Percentiles rank a stretch among this genome's conserved stretches.
Conservation (phyloP, 495 filamentous ascomycete species). For the Pyrenopolyporus hunteri region DNA sequence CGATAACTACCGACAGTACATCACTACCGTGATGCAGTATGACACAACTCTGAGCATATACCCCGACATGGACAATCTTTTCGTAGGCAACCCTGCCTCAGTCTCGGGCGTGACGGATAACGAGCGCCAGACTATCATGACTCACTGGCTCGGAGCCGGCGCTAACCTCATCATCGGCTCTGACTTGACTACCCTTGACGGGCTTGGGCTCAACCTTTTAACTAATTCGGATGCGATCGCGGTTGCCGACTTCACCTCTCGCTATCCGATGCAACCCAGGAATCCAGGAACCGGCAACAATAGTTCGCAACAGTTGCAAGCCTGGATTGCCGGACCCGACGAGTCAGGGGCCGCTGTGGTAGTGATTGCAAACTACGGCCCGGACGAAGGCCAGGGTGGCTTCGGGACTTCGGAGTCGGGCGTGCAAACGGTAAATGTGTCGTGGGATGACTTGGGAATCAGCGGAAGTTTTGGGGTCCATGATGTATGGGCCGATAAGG, state of each 20-base stretch:
- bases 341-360: constrained; percentile 30
- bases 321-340: constrained; percentile 43
- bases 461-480: constrained; percentile 26
- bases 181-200: constrained; percentile 39
- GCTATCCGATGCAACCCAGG: constrained; percentile 42
- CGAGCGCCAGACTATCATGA: constrained; percentile 38
- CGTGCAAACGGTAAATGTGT: constrained; percentile 29
- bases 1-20: constrained; percentile 45
- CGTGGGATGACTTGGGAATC: constrained; percentile 37
- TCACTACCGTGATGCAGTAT: constrained; percentile 26
- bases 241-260: constrained; percentile 29
- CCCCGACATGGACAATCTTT: constrained; percentile 43
- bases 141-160: constrained; percentile 43
- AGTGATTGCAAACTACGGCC: constrained; percentile 40
- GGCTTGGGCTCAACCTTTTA: constrained; percentile 32
- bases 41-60: constrained; percentile 36
- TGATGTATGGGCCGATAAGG: constrained; percentile 35
- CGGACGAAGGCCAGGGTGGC: constrained; percentile 36
- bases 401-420: constrained; percentile 31
- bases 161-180: constrained; percentile 43
- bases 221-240: constrained; percentile 26
- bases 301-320: constrained; percentile 40
- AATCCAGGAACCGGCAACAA: constrained; percentile 38
- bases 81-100: constrained; percentile 36
- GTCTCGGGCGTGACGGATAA: constrained; percentile 40